Base-by-base conservation (phyloP, 306 rosid genomes). In the Acacia melanoxylon region DNA sequence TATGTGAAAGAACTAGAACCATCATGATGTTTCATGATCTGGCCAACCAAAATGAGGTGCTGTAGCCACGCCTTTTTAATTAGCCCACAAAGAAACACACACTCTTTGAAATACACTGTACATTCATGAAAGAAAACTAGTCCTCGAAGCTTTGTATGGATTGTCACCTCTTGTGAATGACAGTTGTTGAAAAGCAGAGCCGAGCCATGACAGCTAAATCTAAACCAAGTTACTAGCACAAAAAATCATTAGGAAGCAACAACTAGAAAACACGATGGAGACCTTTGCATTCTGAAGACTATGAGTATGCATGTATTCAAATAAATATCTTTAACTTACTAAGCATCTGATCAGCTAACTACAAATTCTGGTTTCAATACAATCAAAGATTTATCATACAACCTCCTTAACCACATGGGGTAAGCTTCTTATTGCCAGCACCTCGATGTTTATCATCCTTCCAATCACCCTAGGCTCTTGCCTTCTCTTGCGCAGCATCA, bases 391-490 rank as follows among this genome's bases (percentile, higher is more conserved):
- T 62, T 67, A 72, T 87, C 66, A 33, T 24, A 19, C 62, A 19
- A 12, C 2, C 25, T 52, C 69, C 27, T 85, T 85, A 95, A 24
- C 99, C 97, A 72, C 96, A 92, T 6, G 99, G 98, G 52, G 99
- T 95, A 70, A 93, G 97, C 85, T 95, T 95, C 86, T 80, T 87
- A 80, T 95, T 95, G 83, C 98, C 98, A 12, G 97, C 94, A 81
- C 99, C 98, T 1, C 97, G 84, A 29, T 97, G 99, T 83, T 95
- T 95, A 16, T 95, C 99, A 74, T 95, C 99, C 85, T 95, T 95
- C 99, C 99, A 93, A 85, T 95, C 98, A 81, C 93, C 99, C 91
- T 88, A 90, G 27, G 97, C 98, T 81, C 99, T 90, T 19, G 97
- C 98, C 86, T 79, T 93, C 1, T 95, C 98, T 82, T 92, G 94